Percentiles rank a stretch among this genome's conserved stretches.
Evolutionary conservation across 2,329 filamentous ascomycete species (phyloP).

Genomic region (Alternaria ventricosa): DNA sequence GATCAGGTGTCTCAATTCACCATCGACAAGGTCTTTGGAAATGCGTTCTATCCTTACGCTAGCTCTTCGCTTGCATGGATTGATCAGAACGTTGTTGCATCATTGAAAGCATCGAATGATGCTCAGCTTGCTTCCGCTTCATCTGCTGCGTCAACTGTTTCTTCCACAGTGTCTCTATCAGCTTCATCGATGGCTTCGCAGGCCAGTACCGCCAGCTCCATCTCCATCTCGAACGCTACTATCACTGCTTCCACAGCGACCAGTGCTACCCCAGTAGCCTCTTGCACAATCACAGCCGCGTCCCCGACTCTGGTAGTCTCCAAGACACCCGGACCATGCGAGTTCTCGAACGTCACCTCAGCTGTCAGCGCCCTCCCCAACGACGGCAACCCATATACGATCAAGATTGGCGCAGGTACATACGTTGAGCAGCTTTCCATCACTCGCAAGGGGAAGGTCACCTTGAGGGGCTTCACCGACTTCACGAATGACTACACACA

Average conservation of each 20-base stretch:
- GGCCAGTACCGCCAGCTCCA: constrained; percentile 12
- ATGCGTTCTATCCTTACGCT: constrained; percentile 43
- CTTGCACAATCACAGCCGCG: constrained; percentile 39
- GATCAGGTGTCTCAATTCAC: constrained; percentile 46
- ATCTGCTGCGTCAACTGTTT: constrained; percentile 16
- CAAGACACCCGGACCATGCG: constrained; percentile 35
- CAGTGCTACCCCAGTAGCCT: constrained; percentile 8
- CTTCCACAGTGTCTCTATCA: constrained; percentile 12
- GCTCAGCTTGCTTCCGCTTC: constrained; percentile 22
- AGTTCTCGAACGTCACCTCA: constrained; percentile 53
- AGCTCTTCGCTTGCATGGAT: constrained; percentile 48
- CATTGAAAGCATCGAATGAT: constrained; percentile 42
- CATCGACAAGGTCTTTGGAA: constrained; percentile 44
- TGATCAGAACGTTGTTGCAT: constrained; percentile 42
- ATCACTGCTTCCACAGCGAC: background rate
- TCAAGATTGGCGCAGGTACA: constrained; percentile 51
- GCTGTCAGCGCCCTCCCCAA: constrained; percentile 55
- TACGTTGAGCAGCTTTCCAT: constrained; percentile 54
- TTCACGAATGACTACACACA: constrained; percentile 44
- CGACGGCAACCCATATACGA: constrained; percentile 50
- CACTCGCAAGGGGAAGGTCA: constrained; percentile 52
- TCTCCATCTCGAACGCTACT: constrained; percentile 1
- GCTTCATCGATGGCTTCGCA: constrained; percentile 13
- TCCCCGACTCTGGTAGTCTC: constrained; percentile 46
- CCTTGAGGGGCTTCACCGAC: constrained; percentile 46